These are phyloP conservation scores for Psilocybe cubensis DNA, from an alignment of 768 basidiomycete genomes.

Conservation along the genomic window DNA sequence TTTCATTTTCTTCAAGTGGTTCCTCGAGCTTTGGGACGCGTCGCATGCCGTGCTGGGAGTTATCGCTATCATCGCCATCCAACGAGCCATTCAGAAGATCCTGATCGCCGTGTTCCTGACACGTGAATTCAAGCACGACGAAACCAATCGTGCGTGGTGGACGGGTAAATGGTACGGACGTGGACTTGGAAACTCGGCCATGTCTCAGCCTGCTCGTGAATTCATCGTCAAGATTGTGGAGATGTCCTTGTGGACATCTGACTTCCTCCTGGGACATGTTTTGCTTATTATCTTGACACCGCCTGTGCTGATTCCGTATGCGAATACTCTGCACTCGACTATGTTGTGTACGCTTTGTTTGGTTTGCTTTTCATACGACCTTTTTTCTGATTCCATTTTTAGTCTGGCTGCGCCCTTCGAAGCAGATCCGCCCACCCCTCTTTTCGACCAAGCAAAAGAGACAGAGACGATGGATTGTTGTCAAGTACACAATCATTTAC, in stretches of 20 bases:
- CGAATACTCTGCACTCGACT: slow-evolving; percentile 89
- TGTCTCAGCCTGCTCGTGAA: slow-evolving; percentile 96
- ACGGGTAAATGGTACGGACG: slow-evolving; percentile 98
- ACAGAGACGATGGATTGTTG: slow-evolving; percentile 89
- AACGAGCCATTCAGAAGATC: slow-evolving; percentile 92
- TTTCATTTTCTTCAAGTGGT: slow-evolving; percentile 69
- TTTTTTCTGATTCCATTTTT: slow-evolving; percentile 4
- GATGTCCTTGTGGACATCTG: slow-evolving; percentile 95
- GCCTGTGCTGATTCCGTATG: slow-evolving; percentile 83
- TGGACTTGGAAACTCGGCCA: slow-evolving; percentile 86
- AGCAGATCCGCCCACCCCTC: slow-evolving; percentile 90
- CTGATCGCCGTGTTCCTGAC: slow-evolving; percentile 93
- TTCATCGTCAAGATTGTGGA: slow-evolving; percentile 98
- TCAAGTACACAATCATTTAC: slow-evolving; percentile 89
- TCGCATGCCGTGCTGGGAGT: slow-evolving; percentile 95
- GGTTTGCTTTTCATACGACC: slow-evolving; percentile 1
- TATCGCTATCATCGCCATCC: slow-evolving; percentile 86
- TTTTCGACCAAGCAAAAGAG: slow-evolving; percentile 95
- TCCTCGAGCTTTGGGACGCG: slow-evolving; percentile 95
- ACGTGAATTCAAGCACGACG: slow-evolving; percentile 98
- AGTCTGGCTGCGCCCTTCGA: slow-evolving; percentile 97
- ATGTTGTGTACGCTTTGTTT: slow-evolving; percentile 74
- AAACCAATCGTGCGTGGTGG: slow-evolving; percentile 99
- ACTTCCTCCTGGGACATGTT: slow-evolving; percentile 87
- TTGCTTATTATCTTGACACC: slow-evolving; percentile 87